phyloP scores from a whole-genome alignment of 768 basidiomycete genomes.

The Agrocybe pediades region DNA sequence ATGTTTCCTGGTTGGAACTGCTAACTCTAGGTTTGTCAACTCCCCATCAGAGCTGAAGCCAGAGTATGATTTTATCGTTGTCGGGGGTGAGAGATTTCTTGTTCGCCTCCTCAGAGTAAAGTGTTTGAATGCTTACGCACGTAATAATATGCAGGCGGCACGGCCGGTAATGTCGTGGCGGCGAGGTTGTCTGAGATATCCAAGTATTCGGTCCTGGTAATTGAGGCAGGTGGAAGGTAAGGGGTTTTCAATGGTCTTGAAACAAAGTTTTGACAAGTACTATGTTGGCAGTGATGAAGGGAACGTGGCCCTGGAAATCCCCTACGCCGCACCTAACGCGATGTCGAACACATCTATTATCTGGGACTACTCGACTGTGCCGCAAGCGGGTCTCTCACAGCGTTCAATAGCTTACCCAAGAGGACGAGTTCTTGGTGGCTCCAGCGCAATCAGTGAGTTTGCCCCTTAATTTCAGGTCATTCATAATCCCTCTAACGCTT shows the following conservation, averaged over 20 bases:
- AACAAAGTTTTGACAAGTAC: no score
- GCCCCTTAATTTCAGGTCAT: not conserved
- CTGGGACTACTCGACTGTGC: slow-evolving; percentile 38
- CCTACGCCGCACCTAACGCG: not conserved
- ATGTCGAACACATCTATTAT: slow-evolving; percentile 10
- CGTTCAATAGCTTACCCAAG: slow-evolving; percentile 26
- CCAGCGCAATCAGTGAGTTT: slow-evolving; percentile 30
- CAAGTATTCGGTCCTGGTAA: not conserved
- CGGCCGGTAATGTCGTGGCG: not conserved
- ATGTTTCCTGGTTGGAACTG: not conserved
- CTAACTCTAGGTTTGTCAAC: not conserved
- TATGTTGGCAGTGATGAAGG: not conserved
- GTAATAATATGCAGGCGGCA: not conserved
- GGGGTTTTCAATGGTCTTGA: not conserved
- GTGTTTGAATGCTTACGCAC: no score
- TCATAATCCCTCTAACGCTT: not conserved
- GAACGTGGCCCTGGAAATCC: not conserved
- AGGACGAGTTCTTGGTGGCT: slow-evolving; percentile 33
- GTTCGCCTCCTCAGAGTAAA: no score
- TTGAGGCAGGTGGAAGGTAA: not conserved
- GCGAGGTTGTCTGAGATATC: not conserved
- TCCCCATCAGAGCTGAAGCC: not conserved
- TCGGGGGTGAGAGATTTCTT: not conserved
- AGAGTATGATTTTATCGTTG: not conserved
- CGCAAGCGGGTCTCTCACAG: slow-evolving; percentile 26